A percentile compares a stretch with the other conserved stretches of the same genome.
Conservation (phyloP, 345 rosid genomes). For the Theobroma cacao region DNA sequence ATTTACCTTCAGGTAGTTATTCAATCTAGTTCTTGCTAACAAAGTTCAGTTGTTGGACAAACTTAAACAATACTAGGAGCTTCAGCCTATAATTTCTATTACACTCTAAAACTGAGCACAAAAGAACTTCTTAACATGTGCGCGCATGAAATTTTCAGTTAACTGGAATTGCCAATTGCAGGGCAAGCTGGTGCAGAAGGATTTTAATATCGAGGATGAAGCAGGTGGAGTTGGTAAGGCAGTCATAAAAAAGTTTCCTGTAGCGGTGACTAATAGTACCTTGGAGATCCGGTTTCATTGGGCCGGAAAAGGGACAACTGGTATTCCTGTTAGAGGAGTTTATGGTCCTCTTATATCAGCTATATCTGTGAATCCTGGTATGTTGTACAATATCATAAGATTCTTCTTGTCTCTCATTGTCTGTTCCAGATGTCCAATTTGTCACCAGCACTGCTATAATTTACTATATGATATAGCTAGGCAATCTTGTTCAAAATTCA, state of each 20-base stretch:
- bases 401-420: not conserved
- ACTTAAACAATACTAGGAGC: not conserved
- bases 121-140: not conserved
- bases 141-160: not conserved
- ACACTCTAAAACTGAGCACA: not conserved
- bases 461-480: not conserved
- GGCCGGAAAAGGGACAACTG: constrained; percentile 66
- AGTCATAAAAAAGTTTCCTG: constrained; percentile 24
- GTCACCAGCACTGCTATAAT: not conserved
- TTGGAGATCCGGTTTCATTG: constrained; percentile 57
- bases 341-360: constrained; percentile 74
- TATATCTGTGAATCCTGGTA: constrained; percentile 42
- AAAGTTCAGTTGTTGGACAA: not conserved
- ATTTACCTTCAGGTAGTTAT: constrained; percentile 59
- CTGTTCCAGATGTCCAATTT: not conserved
- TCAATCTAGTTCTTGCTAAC: not conserved
- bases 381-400: not conserved
- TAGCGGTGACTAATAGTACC: constrained; percentile 24
- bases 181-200: constrained; percentile 46
- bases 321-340: constrained; percentile 37
- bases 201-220: constrained; percentile 52
- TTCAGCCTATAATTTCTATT: not conserved
- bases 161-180: constrained; percentile 11
- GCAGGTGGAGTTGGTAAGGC: constrained; percentile 47
- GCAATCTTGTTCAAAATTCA: not conserved